A percentile compares a stretch with the other conserved stretches of the same genome.
Evolutionary conservation across 306 rosid species (phyloP).

Genomic region (Quercus gilva): DNA sequence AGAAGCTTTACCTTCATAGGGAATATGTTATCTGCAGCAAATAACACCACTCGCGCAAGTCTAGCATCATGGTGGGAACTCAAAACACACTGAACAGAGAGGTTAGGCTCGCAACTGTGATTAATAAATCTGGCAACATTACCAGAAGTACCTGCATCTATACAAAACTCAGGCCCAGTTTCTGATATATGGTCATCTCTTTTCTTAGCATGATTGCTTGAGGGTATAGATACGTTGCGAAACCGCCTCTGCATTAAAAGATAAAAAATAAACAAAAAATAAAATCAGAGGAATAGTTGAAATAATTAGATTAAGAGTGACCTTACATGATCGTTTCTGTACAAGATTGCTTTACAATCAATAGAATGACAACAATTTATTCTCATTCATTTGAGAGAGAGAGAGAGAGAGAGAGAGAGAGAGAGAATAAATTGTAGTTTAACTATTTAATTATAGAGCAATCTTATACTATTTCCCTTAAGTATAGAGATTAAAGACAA

Average conservation of each 20-base stretch:
- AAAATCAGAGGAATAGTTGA: not conserved
- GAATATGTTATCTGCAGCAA: conserved; percentile 93
- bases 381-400: not conserved
- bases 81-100: conserved; percentile 93
- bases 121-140: conserved; percentile 86
- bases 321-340: not conserved
- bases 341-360: not conserved
- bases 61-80: conserved; percentile 73
- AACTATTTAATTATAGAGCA: too few relatives aligned
- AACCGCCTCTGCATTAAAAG: conserved; percentile 58
- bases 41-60: conserved; percentile 80
- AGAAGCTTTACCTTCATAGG: conserved; percentile 68
- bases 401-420: too few relatives aligned
- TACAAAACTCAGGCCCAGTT: conserved; percentile 69
- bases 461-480: not conserved
- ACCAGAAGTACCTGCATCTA: conserved; percentile 84
- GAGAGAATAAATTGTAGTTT: too few relatives aligned
- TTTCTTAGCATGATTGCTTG: conserved; percentile 34
- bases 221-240: conserved; percentile 35
- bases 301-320: not conserved
- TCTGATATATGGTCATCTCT: conserved; percentile 60
- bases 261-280: too few relatives aligned
- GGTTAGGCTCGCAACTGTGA: conserved; percentile 90
- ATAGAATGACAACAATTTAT: not conserved
- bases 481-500: not conserved